phyloP scores from a whole-genome alignment of 2,329 filamentous ascomycete species.

The Alternaria brassicae region DNA sequence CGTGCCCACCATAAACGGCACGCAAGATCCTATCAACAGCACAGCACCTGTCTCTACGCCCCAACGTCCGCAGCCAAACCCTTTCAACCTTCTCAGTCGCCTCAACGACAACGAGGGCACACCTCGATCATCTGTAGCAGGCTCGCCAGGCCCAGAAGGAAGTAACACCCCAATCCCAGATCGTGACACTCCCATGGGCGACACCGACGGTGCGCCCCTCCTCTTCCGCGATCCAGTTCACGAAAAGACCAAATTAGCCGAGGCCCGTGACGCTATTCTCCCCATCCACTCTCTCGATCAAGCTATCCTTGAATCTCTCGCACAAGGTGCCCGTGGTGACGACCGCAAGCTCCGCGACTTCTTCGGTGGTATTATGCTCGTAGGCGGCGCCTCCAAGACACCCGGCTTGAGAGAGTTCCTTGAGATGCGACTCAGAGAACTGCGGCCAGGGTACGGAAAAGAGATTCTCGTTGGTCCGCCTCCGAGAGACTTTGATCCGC shows the following conservation, averaged over 20 bases:
- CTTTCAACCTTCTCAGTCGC: constrained; percentile 73
- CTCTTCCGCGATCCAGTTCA: constrained; percentile 56
- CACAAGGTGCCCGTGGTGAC: constrained; percentile 84
- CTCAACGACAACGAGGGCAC: constrained; percentile 75
- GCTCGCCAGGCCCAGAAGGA: constrained; percentile 84
- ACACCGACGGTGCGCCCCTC: constrained; percentile 37
- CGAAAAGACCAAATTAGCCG: constrained; percentile 60
- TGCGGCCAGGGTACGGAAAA: constrained; percentile 68
- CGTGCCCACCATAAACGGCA: constrained; percentile 37
- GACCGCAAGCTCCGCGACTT: constrained; percentile 94
- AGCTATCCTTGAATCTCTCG: constrained; percentile 88
- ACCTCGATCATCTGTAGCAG: constrained; percentile 83
- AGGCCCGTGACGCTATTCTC: constrained; percentile 79
- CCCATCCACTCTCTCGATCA: constrained; percentile 84
- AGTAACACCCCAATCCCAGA: constrained; percentile 73
- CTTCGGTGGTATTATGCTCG: constrained; percentile 53
- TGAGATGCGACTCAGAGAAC: constrained; percentile 78
- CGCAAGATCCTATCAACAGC: constrained; percentile 43
- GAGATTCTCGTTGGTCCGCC: constrained; percentile 70
- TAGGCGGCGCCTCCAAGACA: constrained; percentile 49
- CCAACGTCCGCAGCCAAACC: constrained; percentile 58
- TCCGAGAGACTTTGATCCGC: constrained; percentile 94
- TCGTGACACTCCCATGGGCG: constrained; percentile 55
- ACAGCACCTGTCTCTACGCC: constrained; percentile 60
- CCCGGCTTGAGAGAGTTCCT: constrained; percentile 81